Percentiles rank a stretch among this genome's conserved stretches.
phyloP scores from a whole-genome alignment of 129 eudicot species.

The Rutidosis leptorrhynchoides region DNA sequence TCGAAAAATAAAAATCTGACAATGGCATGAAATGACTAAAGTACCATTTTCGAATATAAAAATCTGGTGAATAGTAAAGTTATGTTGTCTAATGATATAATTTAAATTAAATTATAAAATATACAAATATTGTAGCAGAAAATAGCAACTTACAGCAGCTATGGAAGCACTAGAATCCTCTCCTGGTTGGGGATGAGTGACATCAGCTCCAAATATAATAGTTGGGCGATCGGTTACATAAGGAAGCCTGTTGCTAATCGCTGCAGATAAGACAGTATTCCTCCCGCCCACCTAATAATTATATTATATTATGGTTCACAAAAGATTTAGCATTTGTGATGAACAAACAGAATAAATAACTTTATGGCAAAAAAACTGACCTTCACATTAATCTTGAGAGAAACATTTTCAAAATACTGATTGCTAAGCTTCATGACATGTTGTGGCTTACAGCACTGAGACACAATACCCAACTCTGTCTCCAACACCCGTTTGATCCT shows the following conservation, averaged over 20 bases:
- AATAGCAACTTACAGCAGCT: conserved; percentile 58
- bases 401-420: conserved; percentile 70
- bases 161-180: conserved; percentile 84
- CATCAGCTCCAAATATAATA: conserved; percentile 91
- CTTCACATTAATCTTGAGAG: conserved; percentile 85
- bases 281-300: conserved; percentile 70
- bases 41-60: too few species aligned
- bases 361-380: conserved; percentile 32
- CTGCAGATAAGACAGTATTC: conserved; percentile 43
- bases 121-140: not conserved
- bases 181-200: conserved; percentile 85
- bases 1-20: too few species aligned
- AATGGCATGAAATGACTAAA: too few species aligned
- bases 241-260: conserved; percentile 36
- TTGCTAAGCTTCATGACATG: conserved; percentile 33
- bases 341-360: not conserved
- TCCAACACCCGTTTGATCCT: conserved; percentile 75
- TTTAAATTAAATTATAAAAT: too few species aligned
- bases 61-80: too few species aligned
- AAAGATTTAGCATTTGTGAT: conserved; percentile 1
- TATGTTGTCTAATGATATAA: too few species aligned
- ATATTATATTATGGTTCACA: conserved; percentile 6
- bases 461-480: conserved; percentile 76
- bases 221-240: conserved; percentile 56
- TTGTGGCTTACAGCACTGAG: conserved; percentile 77